Base-by-base conservation (phyloP, 225 moss, liverwort and hornwort genomes). In the Thuidium tamariscinum region DNA sequence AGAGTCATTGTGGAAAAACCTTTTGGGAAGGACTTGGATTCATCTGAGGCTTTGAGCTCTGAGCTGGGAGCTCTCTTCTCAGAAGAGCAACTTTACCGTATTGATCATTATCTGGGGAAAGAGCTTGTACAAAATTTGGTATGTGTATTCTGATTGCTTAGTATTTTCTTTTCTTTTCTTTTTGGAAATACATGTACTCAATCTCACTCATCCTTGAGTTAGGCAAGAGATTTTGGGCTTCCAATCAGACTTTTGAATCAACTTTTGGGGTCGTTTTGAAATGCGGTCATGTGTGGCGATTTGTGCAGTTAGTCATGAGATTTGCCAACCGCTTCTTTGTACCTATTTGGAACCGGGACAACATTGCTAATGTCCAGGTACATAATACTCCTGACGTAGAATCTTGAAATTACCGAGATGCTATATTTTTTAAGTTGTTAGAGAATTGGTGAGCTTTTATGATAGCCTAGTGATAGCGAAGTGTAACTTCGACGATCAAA, bases 1-100 rank as follows among this genome's bases (percentile, higher is more conserved):
- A 92, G 99, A 76, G 92, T 99, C 51, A 95, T 99, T 57, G 99
- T 99, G 88, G 97, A 99, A 82, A 99, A 99, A 54, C 99, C 99
- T 39, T 99, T 97, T 83, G 99, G 99, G 46, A 95, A 94, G 91
- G 97, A 99, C 83, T 90, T 93, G 85, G 86, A 88, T 29, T 96
- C 96, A 22, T 89, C 99, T 44, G 96, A 99, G 75, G 89, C 88
- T 48, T 85, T 99, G 87, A 97, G 96, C 84, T 61, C 82, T 37
- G 90, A 97, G 90, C 77, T 99, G 62, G 97, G 95, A 62, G 87
- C 86, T 48, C 87, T 99, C 10, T 99, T 99, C 37, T 86, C 93
- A 18, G 99, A 99, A 83, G 97, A 99, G 6, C 96, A 99, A 88
- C 91, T 99, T 59, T 99, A 95, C 57, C 92, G 96, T 80, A 97